Evolutionary conservation across 2,329 filamentous ascomycete genomes (phyloP).

Genomic region (Paraconiothyrium brasiliense): DNA sequence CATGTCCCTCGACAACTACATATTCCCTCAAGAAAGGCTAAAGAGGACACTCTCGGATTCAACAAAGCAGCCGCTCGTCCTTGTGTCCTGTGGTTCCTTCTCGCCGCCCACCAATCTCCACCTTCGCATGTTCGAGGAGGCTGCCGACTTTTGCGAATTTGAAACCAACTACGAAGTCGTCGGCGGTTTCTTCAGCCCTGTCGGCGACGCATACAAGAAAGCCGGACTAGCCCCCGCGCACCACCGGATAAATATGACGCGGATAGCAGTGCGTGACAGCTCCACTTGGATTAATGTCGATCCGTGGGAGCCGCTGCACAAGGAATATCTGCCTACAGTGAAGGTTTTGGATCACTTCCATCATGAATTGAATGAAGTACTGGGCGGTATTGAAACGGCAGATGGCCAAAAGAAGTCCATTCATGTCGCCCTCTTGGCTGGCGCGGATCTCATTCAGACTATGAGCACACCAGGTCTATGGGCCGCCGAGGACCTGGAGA

Average conservation of each 20-base stretch:
- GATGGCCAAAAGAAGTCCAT: conserved; percentile 74
- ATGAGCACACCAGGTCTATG: conserved; percentile 71
- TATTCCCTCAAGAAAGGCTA: conserved; percentile 69
- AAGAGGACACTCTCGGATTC: conserved; percentile 65
- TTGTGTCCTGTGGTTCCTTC: conserved; percentile 76
- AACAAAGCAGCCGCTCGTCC: conserved; percentile 69
- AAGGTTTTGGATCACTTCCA: conserved; percentile 91
- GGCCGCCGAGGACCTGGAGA: conserved; percentile 84
- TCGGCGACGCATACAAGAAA: conserved; percentile 81
- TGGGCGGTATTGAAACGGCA: conserved; percentile 75
- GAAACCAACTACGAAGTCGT: conserved; percentile 80
- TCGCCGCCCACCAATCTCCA: conserved; percentile 80
- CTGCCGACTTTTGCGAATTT: conserved; percentile 78
- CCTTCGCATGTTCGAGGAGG: conserved; percentile 89
- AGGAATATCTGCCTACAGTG: conserved; percentile 87
- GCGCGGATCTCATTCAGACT: conserved; percentile 64
- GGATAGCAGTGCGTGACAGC: conserved; percentile 78
- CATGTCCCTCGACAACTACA: conserved; percentile 61
- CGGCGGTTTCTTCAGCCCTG: conserved; percentile 85
- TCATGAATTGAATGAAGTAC: conserved; percentile 83
- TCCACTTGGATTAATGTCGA: conserved; percentile 51
- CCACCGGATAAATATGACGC: conserved; percentile 85
- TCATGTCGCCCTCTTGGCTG: conserved; percentile 82
- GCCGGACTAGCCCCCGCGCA: conserved; percentile 76
- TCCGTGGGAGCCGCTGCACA: conserved; percentile 78